A percentile compares a stretch with the other conserved stretches of the same genome.
Conservation (phyloP, 495 filamentous ascomycete species). For the Tuber melanosporum region DNA sequence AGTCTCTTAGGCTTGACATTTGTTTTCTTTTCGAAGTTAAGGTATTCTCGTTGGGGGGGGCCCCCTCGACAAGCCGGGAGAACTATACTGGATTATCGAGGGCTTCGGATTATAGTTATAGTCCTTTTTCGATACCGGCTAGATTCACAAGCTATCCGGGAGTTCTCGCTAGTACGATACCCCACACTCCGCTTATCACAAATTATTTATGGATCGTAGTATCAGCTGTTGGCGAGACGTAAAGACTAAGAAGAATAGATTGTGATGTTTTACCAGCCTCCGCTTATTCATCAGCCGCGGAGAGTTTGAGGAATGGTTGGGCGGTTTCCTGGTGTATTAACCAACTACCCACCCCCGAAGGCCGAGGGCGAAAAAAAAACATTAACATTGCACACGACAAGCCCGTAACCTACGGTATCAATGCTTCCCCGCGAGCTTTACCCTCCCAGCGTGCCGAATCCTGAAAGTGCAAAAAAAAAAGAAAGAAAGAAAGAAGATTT, state of each 20-base stretch:
- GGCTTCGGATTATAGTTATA: neutral
- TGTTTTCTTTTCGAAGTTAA: neutral
- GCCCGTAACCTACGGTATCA: too few relatives aligned
- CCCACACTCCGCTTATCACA: neutral
- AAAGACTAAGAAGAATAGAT: neutral
- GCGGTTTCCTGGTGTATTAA: too few relatives aligned
- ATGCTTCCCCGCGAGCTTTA: too few relatives aligned
- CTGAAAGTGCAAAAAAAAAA: too few relatives aligned
- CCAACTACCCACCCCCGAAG: too few relatives aligned
- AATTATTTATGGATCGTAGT: neutral
- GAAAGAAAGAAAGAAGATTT: too few relatives aligned
- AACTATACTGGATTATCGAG: neutral
- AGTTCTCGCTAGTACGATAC: neutral
- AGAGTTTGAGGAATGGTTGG: too few relatives aligned
- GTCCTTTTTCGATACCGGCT: neutral
- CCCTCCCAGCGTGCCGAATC: too few relatives aligned
- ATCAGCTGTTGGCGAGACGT: neutral
- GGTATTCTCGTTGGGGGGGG: neutral
- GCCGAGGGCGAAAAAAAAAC: too few relatives aligned
- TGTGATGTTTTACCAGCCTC: too few relatives aligned
- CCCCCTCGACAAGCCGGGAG: neutral
- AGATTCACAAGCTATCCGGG: neutral
- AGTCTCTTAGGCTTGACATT: slow-evolving; percentile 5
- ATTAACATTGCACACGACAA: too few relatives aligned
- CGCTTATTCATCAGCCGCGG: too few relatives aligned